phyloP scores from a whole-genome alignment of 805 yeast species.

The Pichia paraexigua region DNA sequence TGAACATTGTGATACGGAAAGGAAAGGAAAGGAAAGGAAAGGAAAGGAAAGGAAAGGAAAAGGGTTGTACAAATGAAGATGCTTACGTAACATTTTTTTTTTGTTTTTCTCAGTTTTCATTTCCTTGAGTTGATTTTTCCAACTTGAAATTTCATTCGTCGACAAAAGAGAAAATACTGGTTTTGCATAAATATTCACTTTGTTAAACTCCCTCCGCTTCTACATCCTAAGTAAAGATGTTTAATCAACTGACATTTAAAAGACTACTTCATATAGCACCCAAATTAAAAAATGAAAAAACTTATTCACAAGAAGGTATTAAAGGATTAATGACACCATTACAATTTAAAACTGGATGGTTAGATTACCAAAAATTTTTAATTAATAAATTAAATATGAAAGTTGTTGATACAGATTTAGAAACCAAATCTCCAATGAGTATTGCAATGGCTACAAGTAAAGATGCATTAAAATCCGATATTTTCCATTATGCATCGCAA shows the following conservation, averaged over 20 bases:
- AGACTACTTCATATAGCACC: constrained; percentile 61
- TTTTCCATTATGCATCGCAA: constrained; percentile 86
- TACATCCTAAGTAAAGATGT: neutral
- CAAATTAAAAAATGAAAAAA: constrained; percentile 33
- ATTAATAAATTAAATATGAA: constrained; percentile 52
- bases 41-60: no score
- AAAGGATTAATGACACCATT: constrained; percentile 54
- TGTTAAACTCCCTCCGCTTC: no score
- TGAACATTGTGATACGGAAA: neutral
- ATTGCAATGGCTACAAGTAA: constrained; percentile 59
- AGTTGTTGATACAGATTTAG: constrained; percentile 75
- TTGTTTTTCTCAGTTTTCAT: neutral
- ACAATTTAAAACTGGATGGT: constrained; percentile 75
- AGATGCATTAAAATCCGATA: constrained; percentile 53
- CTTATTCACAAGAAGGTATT: constrained; percentile 42
- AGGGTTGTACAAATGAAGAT: neutral
- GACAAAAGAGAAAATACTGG: no score
- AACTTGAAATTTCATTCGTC: neutral
- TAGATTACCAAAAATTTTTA: constrained; percentile 62
- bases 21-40: neutral
- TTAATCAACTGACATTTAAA: constrained; percentile 8
- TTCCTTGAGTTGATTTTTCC: no score
- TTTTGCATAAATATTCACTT: no score
- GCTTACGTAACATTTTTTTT: neutral
- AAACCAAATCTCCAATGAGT: constrained; percentile 67